Evolutionary conservation across 345 rosid genomes (phyloP), one percentile per base, ranked within the genome.

Genomic region (Euclidium syriacum): DNA sequence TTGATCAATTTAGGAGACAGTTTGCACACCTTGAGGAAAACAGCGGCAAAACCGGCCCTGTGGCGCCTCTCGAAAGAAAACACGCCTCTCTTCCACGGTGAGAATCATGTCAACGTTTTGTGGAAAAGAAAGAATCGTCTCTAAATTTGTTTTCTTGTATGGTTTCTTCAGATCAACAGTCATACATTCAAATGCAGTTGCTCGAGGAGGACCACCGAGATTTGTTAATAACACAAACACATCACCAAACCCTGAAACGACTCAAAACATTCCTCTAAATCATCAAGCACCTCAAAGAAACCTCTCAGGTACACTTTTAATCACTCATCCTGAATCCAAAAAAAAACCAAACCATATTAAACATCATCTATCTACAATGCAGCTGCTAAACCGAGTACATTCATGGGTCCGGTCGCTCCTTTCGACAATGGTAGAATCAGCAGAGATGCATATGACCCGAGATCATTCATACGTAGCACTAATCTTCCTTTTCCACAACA

Each of bases 1-100:
- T 92, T 47, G 96, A 92, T 78, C 96, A 89, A 61, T 92, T 92
- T 65, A 79, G 82, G 70, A 92, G 83, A 79, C 98, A 89, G 73
- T 89, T 92, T 80, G 86, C 94, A 0, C 84, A 82, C 79, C 94
- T 92, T 3, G 98, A 89, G 74, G 98, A 92, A 67, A 85, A 82
- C 50, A 75, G 77, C 14, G 95, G 92, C 18, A 88, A 88, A 77
- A 79, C 75, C 36, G 87, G 73, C 47, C 85, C 87, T 12, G 86
- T 77, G 14, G 58, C 85, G 30, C 95, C 95, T 16, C 84, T 78
- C 1, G 88, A 85, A 71, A 91, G 96, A 77, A 88, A 91, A 71
- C 98, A 88, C 58, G 83, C 67, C 9, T 91, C 98, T 52, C 90
- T 88, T 55, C 98, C 98, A 14, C 85, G 96, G 96, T 91, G 14